Evolutionary conservation across 2,329 filamentous ascomycete species (phyloP).

Genomic region (Alternaria tenuissima): DNA sequence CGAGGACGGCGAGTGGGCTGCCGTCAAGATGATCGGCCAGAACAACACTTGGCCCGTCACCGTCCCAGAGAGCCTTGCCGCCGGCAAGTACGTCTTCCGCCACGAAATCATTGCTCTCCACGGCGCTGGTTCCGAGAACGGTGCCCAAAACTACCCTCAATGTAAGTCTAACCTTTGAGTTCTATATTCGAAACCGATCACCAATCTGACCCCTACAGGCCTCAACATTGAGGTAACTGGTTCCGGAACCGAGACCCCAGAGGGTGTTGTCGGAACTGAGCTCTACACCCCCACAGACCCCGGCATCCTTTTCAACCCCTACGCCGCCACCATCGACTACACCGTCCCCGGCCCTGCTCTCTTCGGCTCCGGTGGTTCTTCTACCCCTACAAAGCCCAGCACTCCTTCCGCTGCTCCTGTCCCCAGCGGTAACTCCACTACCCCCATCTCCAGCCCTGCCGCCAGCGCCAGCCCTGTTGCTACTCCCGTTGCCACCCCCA

Average conservation of each 20-base stretch:
- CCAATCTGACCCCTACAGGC: constrained; percentile 25
- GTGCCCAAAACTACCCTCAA: constrained; percentile 63
- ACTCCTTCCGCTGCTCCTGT: constrained; percentile 17
- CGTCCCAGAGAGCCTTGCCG: constrained; percentile 55
- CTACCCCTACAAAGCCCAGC: constrained; percentile 24
- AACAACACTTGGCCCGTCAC: constrained; percentile 59
- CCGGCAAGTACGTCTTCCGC: constrained; percentile 64
- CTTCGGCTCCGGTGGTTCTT: constrained; percentile 20
- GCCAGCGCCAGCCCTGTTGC: constrained; percentile 9
- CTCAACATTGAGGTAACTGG: constrained; percentile 62
- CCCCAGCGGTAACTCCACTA: constrained; percentile 14
- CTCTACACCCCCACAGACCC: constrained; percentile 56
- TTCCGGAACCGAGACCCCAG: constrained; percentile 53
- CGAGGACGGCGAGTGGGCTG: constrained; percentile 47
- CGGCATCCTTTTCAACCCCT: constrained; percentile 56
- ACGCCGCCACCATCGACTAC: constrained; percentile 48
- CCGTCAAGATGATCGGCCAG: constrained; percentile 52
- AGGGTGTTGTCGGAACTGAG: constrained; percentile 60
- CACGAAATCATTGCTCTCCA: constrained; percentile 65
- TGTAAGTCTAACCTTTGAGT: constrained; percentile 29
- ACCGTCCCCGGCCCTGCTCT: constrained; percentile 55
- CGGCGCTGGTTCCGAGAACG: constrained; percentile 52
- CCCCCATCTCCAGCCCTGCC: constrained; percentile 18
- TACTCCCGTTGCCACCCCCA: constrained; percentile 9
- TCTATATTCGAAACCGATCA: not conserved